phyloP scores from a whole-genome alignment of 2,329 filamentous ascomycete species.

The Blastomyces percursus region DNA sequence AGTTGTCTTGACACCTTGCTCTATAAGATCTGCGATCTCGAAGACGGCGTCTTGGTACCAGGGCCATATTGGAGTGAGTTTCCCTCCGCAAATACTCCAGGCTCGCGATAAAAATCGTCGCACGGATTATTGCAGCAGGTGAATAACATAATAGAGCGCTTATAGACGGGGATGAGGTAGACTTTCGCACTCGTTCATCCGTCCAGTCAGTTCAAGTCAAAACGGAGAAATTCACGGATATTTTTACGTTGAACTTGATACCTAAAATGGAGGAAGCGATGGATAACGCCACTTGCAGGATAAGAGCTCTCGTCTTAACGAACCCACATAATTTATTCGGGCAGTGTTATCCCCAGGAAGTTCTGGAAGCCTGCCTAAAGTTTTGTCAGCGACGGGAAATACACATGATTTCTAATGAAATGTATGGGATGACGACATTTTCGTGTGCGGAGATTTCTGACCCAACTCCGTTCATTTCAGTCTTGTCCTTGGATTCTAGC shows the following conservation, averaged over 20 bases:
- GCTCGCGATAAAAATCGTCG: neutral
- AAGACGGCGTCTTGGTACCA: conserved; percentile 24
- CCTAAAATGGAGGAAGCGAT: conserved; percentile 12
- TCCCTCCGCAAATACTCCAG: neutral
- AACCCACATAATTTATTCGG: conserved; percentile 22
- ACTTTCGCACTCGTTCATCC: conserved; percentile 11
- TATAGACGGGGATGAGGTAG: conserved; percentile 17
- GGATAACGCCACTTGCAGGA: conserved; percentile 10
- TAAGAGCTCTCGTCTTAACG: conserved; percentile 18
- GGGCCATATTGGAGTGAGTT: conserved; percentile 24
- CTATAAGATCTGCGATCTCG: conserved; percentile 25
- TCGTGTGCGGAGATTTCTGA: conserved; percentile 12
- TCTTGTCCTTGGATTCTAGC: conserved; percentile 11
- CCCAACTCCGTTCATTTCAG: conserved; percentile 13
- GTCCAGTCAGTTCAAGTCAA: conserved; percentile 15
- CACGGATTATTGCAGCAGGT: neutral
- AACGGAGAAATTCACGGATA: conserved; percentile 11
- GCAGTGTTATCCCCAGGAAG: conserved; percentile 17
- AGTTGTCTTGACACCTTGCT: conserved; percentile 21
- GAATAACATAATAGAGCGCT: neutral
- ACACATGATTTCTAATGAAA: conserved; percentile 22
- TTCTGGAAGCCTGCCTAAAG: conserved; percentile 14
- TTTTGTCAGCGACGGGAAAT: conserved; percentile 18
- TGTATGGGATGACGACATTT: conserved; percentile 18
- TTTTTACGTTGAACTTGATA: conserved; percentile 13